phyloP scores from a whole-genome alignment of 2,329 filamentous ascomycete genomes.

The Dactylellina cionopaga region DNA sequence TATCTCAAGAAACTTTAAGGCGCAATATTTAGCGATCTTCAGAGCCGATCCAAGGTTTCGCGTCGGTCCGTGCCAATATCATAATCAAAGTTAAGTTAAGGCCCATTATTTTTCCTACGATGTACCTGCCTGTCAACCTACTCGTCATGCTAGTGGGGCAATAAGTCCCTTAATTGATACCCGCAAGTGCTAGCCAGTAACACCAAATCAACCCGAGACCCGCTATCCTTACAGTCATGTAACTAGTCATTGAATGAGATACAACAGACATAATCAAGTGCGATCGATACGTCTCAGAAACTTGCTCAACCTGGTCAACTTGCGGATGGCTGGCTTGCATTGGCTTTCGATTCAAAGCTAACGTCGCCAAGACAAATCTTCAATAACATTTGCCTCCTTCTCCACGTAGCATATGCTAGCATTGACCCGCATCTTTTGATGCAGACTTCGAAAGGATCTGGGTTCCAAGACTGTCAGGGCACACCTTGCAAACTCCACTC shows the following conservation, averaged over 20 bases:
- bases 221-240: too few species aligned
- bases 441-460: too few species aligned
- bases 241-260: neutral
- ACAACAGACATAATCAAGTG: too few species aligned
- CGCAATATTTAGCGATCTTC: neutral
- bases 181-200: too few species aligned
- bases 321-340: neutral
- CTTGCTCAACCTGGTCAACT: neutral
- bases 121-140: too few species aligned
- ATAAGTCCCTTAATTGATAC: too few species aligned
- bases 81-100: too few species aligned
- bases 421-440: too few species aligned
- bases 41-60: slow-evolving; percentile 11
- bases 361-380: neutral
- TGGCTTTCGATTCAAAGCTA: neutral
- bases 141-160: too few species aligned
- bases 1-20: neutral
- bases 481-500: neutral
- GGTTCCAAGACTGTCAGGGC: neutral
- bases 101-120: too few species aligned
- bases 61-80: slow-evolving; percentile 38
- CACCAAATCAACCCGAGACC: too few species aligned
- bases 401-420: too few species aligned
- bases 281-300: neutral
- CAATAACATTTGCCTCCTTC: neutral